Base-by-base conservation (phyloP, 169 alveolate genomes). In the Theileria orientalis region DNA sequence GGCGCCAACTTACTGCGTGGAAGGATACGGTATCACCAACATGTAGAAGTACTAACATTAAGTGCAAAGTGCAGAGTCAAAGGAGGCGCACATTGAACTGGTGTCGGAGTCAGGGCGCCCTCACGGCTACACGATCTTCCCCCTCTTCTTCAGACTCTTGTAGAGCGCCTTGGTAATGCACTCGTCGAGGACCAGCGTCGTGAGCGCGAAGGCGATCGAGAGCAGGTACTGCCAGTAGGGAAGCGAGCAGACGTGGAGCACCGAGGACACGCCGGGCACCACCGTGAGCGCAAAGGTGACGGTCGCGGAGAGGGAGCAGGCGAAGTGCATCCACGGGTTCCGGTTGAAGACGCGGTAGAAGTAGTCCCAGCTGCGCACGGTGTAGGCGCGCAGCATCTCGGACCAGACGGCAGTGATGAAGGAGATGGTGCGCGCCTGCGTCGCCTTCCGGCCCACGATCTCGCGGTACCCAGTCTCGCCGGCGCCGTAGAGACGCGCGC, bases 301-400 rank as follows among this genome's bases (percentile, higher is more conserved):
- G 0, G 95, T 89, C 13, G 96, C 96, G 6, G 96, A 92, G 33
- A 90, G 71, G 56, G 95, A 82, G 74, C 97, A 94, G 37, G 97
- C 97, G 32, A 94, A 47, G 73, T 94, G 97, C 94, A 94, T 90
- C 95, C 94, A 91, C 49, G 94, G 94, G 47, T 90, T 93, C 49
- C 96, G 86, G 84, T 93, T 93, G 86, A 94, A 91, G 16, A 92
- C 96, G 42, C 25, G 40, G 90, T 82, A 93, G 75, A 93, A 92
- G 87, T 91, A 92, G 54, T 89, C 91, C 97, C 97, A 94, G 35
- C 95, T 83, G 35, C 97, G 86, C n/a, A 94, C 97, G n/a, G 97
- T 93, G 76, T 94, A 94, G 8, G 96, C 97, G 44, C 97, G 80
- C 41, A 93, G 91, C 95, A 94, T 93, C 69, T 94, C 97, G 66